Conservation (phyloP, 495 filamentous ascomycete species). For the Schizothecium vesticola region DNA sequence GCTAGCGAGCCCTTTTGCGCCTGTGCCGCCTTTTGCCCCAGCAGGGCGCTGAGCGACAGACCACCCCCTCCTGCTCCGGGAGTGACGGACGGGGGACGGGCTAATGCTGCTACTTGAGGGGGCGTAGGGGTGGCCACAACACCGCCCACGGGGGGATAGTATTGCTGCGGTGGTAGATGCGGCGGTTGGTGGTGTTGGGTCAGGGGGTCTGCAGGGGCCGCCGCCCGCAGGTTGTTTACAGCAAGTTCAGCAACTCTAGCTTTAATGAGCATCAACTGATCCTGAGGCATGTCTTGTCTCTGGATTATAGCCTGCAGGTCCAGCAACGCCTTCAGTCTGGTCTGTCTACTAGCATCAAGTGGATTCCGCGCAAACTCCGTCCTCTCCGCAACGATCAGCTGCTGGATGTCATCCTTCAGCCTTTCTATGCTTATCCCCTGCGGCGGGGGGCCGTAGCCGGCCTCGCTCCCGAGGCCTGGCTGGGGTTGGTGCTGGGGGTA, state of each 20-base stretch:
- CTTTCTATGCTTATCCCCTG: slow-evolving; percentile 57
- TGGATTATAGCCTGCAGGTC: slow-evolving; percentile 79
- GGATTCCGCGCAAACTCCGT: slow-evolving; percentile 67
- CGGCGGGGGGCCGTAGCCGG: slow-evolving; percentile 31
- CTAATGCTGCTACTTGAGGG: slow-evolving; percentile 23
- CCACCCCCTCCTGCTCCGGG: slow-evolving; percentile 12
- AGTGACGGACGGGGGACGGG: slow-evolving; percentile 14
- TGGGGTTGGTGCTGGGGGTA: slow-evolving; percentile 15
- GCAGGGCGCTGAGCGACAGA: slow-evolving; percentile 45
- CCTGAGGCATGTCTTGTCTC: slow-evolving; percentile 68
- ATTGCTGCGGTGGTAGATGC: slow-evolving; percentile 17
- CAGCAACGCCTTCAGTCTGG: slow-evolving; percentile 76
- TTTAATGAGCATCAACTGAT: slow-evolving; percentile 73
- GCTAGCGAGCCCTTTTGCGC: slow-evolving; percentile 39
- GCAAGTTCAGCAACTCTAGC: slow-evolving; percentile 71
- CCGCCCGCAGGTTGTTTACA: slow-evolving; percentile 45
- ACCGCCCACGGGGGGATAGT: slow-evolving; percentile 24
- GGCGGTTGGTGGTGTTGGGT: slow-evolving; percentile 25
- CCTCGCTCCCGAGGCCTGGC: slow-evolving; percentile 16
- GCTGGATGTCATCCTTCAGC: slow-evolving; percentile 75
- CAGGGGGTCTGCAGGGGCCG: slow-evolving; percentile 28
- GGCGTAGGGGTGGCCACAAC: slow-evolving; percentile 17
- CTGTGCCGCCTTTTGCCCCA: slow-evolving; percentile 33
- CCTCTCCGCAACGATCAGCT: slow-evolving; percentile 63
- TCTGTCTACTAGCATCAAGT: slow-evolving; percentile 65